Evolutionary conservation across 1,139 yeast species (phyloP).

Genomic region (Eremothecium cymbalariae): DNA sequence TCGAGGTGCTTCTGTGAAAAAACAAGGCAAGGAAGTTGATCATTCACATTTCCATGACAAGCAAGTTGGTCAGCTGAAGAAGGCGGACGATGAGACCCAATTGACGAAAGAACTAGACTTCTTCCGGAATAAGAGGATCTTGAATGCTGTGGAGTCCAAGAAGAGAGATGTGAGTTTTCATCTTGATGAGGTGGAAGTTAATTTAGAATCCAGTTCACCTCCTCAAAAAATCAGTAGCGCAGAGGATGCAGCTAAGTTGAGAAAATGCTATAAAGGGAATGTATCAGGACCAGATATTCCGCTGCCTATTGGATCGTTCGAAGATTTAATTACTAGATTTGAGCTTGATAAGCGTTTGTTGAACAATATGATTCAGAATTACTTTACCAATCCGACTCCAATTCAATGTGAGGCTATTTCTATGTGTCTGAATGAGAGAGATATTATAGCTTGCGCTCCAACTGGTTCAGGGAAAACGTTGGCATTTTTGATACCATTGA

Average conservation of each 20-base stretch:
- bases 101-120: conserved; percentile 62
- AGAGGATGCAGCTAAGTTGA: conserved; percentile 49
- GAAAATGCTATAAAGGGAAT: conserved; percentile 52
- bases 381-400: conserved; percentile 81
- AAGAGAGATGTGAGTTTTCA: conserved; percentile 21
- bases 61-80: conserved; percentile 24
- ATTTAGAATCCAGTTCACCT: conserved; percentile 32
- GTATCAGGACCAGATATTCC: conserved; percentile 76
- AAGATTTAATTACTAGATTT: conserved; percentile 64
- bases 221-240: conserved; percentile 41
- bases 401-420: conserved; percentile 87
- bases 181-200: conserved; percentile 26
- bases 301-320: conserved; percentile 80
- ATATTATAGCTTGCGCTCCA: conserved; percentile 82
- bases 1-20: conserved; percentile 75
- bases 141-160: conserved; percentile 22
- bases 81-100: conserved; percentile 35
- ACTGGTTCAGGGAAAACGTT: conserved; percentile 92
- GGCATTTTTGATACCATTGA: conserved; percentile 76
- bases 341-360: conserved; percentile 55
- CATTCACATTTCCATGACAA: conserved; percentile 19
- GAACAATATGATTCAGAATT: conserved; percentile 56
- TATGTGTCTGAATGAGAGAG: conserved; percentile 52
- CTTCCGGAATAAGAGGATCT: conserved; percentile 49
- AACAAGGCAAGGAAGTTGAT: conserved; percentile 28